phyloP scores from a whole-genome alignment of 305 asterid genomes.

The Fraxinus platypoda region DNA sequence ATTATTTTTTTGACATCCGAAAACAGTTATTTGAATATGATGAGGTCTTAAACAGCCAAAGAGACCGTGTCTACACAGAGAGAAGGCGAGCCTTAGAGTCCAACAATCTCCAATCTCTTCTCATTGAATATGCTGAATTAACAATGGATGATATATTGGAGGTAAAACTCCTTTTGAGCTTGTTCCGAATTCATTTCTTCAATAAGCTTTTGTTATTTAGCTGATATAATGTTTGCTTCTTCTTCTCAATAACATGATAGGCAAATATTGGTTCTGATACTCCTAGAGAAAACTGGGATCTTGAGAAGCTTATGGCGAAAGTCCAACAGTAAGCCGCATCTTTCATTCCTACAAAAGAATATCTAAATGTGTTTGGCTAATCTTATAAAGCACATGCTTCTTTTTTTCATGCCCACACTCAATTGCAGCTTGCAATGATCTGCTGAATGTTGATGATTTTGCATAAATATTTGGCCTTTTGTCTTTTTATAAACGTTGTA shows the following conservation, averaged over 20 bases:
- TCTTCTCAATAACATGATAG: constrained; percentile 37
- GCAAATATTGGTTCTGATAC: constrained; percentile 85
- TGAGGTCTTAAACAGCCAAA: constrained; percentile 97
- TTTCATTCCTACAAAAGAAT: constrained; percentile 15
- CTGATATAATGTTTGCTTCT: constrained; percentile 15
- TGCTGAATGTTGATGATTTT: background rate
- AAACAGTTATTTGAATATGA: constrained; percentile 92
- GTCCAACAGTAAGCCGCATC: constrained; percentile 72
- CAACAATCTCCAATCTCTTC: constrained; percentile 81
- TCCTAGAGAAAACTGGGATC: constrained; percentile 93
- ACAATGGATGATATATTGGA: constrained; percentile 97
- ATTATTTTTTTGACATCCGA: constrained; percentile 94
- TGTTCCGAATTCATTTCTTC: constrained; percentile 11
- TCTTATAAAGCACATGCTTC: background rate
- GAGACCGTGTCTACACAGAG: constrained; percentile 93
- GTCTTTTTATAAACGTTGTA: background rate
- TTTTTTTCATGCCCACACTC: background rate
- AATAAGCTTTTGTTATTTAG: constrained; percentile 20
- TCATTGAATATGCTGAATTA: constrained; percentile 92
- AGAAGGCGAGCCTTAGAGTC: constrained; percentile 94
- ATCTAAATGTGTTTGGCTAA: constrained; percentile 6
- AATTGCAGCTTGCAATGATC: constrained; percentile 8
- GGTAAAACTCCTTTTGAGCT: constrained; percentile 43
- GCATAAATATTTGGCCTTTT: background rate
- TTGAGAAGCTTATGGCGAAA: constrained; percentile 81